Evolutionary conservation across 495 filamentous ascomycete genomes (phyloP), one percentile per base, ranked within the genome.

Genomic region (Neurospora hispaniola): DNA sequence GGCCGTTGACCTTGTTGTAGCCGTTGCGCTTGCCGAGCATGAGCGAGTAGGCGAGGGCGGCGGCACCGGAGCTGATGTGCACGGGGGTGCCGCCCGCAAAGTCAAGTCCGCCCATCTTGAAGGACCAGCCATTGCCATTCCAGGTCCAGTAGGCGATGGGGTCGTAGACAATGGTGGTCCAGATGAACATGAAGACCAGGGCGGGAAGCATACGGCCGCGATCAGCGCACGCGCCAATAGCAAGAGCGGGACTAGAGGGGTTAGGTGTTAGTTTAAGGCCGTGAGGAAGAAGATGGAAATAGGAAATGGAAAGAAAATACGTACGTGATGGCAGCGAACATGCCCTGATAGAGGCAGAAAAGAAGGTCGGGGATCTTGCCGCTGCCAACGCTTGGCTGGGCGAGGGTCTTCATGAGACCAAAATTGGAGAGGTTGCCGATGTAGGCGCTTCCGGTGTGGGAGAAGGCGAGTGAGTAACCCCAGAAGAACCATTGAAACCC

Each of bases 401-500:
- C 96, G 42, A 98, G 85, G 12, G 94, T 92, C 82, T 93, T 88
- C 76, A 84, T 91, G 75, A 98, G 90, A 11, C 93, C 96, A 78
- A 99, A 89, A 83, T 99, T 97, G 69, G 87, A 81, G 18, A 99
- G 84, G 76, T 95, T 86, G 38, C 96, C 96, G 75, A 99, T 94
- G 82, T 86, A 99, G 69, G 83, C 88, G 71, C 92, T 92, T 16
- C 92, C 93, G 12, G 88, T 85, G 81, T 97, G 93, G 38, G 93
- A 96, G 85, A 98, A 99, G 62, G 94, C 88, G 42, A 99, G 85
- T 4, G 94, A 97, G 81, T 95, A 98, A 46, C 96, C 96, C 96
- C 95, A 98, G 87, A 99, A 97, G 86, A 98, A 99, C 95, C 96
- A 99, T 82, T 98, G 95, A 84, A 99, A 97, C 35, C 90, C 91